Evolutionary conservation across 306 rosid species (phyloP).

Genomic region (Begonia peltatifolia): DNA sequence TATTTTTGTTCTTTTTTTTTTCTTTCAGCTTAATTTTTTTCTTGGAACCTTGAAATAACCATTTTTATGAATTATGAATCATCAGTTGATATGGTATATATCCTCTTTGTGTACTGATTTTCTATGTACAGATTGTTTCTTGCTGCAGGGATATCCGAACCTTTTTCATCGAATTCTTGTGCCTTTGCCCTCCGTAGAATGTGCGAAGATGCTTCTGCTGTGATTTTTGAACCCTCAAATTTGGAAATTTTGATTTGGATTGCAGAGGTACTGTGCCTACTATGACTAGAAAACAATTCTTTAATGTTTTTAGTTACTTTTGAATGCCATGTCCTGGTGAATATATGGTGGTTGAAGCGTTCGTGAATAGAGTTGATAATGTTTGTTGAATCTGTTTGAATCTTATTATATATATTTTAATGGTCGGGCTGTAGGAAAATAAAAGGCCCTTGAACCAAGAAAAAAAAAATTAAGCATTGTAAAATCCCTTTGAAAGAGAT

Average conservation of each 20-base stretch:
- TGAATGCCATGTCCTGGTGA: neutral
- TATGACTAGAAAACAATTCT: neutral
- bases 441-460: no score
- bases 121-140: conserved; percentile 68
- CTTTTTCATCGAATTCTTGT: conserved; percentile 69
- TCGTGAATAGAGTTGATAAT: neutral
- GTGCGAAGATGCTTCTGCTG: conserved; percentile 78
- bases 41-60: neutral
- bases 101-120: conserved; percentile 13
- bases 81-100: neutral
- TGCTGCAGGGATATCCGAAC: conserved; percentile 79
- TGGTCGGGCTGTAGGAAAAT: no score
- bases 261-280: conserved; percentile 64
- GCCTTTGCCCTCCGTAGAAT: conserved; percentile 82
- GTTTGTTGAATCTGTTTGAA: no score
- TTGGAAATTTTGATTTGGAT: conserved; percentile 94
- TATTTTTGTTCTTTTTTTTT: neutral
- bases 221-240: conserved; percentile 76
- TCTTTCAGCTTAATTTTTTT: neutral
- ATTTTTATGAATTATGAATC: neutral
- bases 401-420: no score
- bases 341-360: neutral
- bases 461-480: no score
- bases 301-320: neutral
- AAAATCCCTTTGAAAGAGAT: no score